Percentiles rank a stretch among this genome's conserved stretches.
phyloP scores from a whole-genome alignment of 129 eudicot species.

The Cynara cardunculus region DNA sequence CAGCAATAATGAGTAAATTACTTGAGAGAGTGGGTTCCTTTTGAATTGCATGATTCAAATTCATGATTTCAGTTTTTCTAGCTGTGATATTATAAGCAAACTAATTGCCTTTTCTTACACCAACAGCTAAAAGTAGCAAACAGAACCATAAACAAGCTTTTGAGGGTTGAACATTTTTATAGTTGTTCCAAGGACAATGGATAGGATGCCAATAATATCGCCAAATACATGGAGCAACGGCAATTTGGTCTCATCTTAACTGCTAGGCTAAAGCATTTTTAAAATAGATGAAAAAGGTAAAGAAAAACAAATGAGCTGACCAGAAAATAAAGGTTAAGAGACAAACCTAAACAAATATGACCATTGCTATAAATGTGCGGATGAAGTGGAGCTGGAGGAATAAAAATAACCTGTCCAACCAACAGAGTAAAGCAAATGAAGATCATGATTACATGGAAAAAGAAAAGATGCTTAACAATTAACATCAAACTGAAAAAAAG shows the following conservation, averaged over 20 bases:
- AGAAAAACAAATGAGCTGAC: not conserved
- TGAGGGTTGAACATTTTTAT: not conserved
- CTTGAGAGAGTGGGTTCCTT: not conserved
- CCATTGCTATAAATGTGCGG: slow-evolving; percentile 95
- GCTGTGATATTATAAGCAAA: not conserved
- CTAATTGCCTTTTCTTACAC: not conserved
- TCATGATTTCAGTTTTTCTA: not conserved
- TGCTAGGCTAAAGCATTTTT: not conserved
- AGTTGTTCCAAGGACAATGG: not conserved
- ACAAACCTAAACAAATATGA: slow-evolving; percentile 82
- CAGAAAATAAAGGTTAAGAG: not conserved
- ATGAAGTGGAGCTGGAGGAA: slow-evolving; percentile 77
- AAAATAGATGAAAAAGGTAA: not conserved
- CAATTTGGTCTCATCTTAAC: not conserved
- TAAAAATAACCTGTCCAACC: slow-evolving; percentile 61
- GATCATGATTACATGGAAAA: not conserved
- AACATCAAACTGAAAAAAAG: not conserved
- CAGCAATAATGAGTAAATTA: not conserved
- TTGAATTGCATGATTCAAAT: not conserved
- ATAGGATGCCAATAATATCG: not conserved
- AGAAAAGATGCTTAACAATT: not conserved
- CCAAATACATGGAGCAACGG: not conserved
- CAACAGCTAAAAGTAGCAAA: not conserved
- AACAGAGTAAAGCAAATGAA: slow-evolving; percentile 20
- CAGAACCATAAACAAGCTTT: not conserved